Evolutionary conservation across 257 asterid species (phyloP), one percentile per base, ranked within the genome.

Genomic region (Solanum chilense): DNA sequence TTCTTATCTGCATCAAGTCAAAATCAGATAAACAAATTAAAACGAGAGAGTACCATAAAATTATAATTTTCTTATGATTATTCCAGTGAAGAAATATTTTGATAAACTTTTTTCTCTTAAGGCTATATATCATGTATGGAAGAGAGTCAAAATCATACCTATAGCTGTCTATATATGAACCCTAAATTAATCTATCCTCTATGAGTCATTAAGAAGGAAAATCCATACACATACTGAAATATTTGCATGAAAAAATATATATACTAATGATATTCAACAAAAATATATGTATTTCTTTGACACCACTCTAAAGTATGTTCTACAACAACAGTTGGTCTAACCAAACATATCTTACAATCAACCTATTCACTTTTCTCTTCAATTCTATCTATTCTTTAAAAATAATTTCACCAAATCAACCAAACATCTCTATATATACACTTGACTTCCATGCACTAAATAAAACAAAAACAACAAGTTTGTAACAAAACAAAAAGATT

Each of bases 321-420:
- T 80, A 80, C 85, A 80, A 47, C 68, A 45, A 89, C 91, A 87
- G 39, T 81, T 20, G 88, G 85, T 89, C 90, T 89, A 68, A 89
- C 41, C 66, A 81, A 85, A 14, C 25, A 35, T 37, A 23, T 2
- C 62, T 85, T 85, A 80, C 33, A 76, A 60, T 66, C 87, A 47
- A 64, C 3, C 7, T 23, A 64, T n/a, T 75, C 12, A 20, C 20
- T 39, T 70, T 76, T 78, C 66, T 15, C 42, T 27, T 78, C 41
- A 44, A 7, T 37, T 20, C 39, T 6, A n/a, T 20, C 39, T 6
- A n/a, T 76, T 41, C 2, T 75, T 41, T 41, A 23, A 42, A 42
- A 13, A 44, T 69, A 6, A 29, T 44, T 77, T 77, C 88, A 88
- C 90, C 89, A 74, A 83, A 84, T 86, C 86, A 76, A 87, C 80